A percentile compares a stretch with the other conserved stretches of the same genome.
Conservation (phyloP, 345 rosid species). For the Salix caprea region DNA sequence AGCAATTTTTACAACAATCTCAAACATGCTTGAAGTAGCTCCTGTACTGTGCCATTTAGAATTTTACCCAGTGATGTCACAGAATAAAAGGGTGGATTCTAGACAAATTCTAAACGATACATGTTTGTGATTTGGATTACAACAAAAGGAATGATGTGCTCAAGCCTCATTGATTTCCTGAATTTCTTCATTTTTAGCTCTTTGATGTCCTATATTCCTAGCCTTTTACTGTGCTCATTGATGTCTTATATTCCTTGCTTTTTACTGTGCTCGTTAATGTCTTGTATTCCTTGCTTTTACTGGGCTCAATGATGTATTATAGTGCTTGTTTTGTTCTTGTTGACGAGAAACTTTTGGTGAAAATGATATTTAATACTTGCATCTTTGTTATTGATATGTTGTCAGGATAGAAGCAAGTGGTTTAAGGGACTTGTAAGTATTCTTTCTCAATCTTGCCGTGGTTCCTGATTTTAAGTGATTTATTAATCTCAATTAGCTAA, state of each 20-base stretch:
- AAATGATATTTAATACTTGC: slow-evolving; percentile 8
- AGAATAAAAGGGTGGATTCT: not conserved
- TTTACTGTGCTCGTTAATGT: not conserved
- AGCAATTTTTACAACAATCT: too few relatives aligned
- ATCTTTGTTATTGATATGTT: slow-evolving; percentile 24
- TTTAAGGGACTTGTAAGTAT: slow-evolving; percentile 65
- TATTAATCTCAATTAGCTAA: not conserved
- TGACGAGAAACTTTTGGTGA: slow-evolving; percentile 4
- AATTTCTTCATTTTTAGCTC: not conserved
- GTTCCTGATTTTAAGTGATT: not conserved
- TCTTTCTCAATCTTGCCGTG: not conserved
- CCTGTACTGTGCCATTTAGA: not conserved
- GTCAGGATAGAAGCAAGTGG: slow-evolving; percentile 80
- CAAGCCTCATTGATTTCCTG: not conserved
- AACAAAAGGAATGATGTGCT: not conserved
- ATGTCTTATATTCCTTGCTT: not conserved
- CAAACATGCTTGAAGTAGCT: too few relatives aligned
- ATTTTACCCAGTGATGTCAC: not conserved
- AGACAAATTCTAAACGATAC: not conserved
- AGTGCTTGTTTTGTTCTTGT: not conserved
- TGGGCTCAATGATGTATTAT: not conserved
- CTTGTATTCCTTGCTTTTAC: not conserved
- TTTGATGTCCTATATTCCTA: not conserved
- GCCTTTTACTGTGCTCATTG: not conserved
- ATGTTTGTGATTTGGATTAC: not conserved